Percentiles rank a stretch among this genome's conserved stretches.
Conservation (phyloP, 257 asterid genomes). For the Solanum pimpinellifolium region DNA sequence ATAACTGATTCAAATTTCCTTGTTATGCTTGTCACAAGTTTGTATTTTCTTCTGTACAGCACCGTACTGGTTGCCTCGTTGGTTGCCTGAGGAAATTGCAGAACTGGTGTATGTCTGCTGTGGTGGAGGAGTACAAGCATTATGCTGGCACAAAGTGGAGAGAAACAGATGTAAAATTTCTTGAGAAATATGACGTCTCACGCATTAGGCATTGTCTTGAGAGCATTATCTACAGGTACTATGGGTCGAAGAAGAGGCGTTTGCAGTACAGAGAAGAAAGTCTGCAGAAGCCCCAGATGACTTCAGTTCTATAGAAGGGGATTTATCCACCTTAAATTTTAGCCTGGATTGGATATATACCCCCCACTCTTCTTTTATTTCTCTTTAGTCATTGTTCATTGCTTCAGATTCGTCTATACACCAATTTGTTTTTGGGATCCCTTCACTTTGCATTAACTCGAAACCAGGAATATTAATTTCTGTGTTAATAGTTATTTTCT, state of each 20-base stretch:
- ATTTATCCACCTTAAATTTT: not conserved
- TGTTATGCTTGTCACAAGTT: not conserved
- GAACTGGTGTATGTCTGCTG: slow-evolving; percentile 33
- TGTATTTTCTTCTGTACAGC: slow-evolving; percentile 11
- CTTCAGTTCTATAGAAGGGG: slow-evolving; percentile 8
- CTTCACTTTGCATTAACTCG: not conserved
- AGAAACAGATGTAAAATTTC: slow-evolving; percentile 18
- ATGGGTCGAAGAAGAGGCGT: slow-evolving; percentile 28
- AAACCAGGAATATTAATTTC: not conserved
- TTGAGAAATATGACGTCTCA: slow-evolving; percentile 27
- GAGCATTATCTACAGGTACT: slow-evolving; percentile 30
- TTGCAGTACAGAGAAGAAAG: slow-evolving; percentile 24
- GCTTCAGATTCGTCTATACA: not conserved
- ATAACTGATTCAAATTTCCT: not conserved
- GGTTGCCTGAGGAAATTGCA: slow-evolving; percentile 42
- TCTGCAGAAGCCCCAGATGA: slow-evolving; percentile 23
- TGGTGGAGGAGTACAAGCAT: slow-evolving; percentile 33
- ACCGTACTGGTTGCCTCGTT: slow-evolving; percentile 38
- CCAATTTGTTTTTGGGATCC: not conserved
- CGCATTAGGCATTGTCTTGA: slow-evolving; percentile 24
- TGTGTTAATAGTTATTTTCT: not conserved
- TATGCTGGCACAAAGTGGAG: slow-evolving; percentile 32
- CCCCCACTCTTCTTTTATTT: not conserved
- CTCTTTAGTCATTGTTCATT: not conserved
- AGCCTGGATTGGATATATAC: not conserved